These are phyloP conservation scores for Blastobotrys serpentis DNA, from an alignment of 1,139 yeast species.

Conservation along the genomic window DNA sequence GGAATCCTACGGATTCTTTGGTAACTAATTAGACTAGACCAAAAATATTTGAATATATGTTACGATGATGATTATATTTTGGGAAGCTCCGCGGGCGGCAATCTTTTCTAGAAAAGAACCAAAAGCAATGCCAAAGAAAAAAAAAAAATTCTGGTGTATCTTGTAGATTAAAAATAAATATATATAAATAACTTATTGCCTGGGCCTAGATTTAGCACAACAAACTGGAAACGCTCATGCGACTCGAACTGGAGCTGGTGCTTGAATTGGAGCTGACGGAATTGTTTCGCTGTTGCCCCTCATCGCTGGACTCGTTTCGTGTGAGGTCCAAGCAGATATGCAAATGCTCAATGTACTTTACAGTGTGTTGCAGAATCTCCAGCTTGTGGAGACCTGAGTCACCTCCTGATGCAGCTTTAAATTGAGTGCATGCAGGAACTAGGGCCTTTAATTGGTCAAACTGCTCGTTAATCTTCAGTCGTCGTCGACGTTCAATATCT, in stretches of 20 bases:
- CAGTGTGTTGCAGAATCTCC: conserved; percentile 76
- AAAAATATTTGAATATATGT: not conserved
- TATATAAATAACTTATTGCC: too few relatives aligned
- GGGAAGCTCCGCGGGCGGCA: too few relatives aligned
- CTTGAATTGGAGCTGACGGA: conserved; percentile 8
- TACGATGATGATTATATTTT: not conserved
- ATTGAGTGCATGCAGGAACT: conserved; percentile 71
- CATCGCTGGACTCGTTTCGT: not conserved
- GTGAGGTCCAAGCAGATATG: conserved; percentile 40
- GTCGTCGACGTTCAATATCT: conserved; percentile 73
- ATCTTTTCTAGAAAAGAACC: too few relatives aligned
- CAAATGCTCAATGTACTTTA: conserved; percentile 70
- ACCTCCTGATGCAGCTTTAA: conserved; percentile 37
- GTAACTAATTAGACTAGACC: conserved; percentile 33
- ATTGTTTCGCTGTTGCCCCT: not conserved
- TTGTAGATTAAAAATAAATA: not conserved
- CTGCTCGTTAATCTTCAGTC: conserved; percentile 77
- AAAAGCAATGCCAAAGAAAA: conserved; percentile 7
- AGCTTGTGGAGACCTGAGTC: conserved; percentile 74
- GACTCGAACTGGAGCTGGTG: conserved; percentile 9
- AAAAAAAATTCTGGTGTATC: not conserved
- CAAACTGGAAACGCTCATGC: not conserved
- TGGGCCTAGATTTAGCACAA: not conserved
- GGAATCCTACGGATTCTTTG: conserved; percentile 78
- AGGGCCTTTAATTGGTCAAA: conserved; percentile 76